Base-by-base conservation (phyloP, 768 basidiomycete species). In the Tephrocybe sp. region DNA sequence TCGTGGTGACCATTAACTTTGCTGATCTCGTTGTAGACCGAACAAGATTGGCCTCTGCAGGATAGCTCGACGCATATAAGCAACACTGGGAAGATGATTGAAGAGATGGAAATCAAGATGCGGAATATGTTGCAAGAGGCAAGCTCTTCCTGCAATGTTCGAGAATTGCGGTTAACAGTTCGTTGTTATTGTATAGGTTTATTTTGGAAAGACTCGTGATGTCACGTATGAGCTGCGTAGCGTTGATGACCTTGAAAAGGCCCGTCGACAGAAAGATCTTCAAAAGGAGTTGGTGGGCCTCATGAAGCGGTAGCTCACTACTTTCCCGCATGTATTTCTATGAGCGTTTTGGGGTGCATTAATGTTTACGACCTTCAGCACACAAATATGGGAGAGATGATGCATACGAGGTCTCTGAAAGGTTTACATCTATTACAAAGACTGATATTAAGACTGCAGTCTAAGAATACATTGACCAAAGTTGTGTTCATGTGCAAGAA, bases 81-180 rank as follows among this genome's bases (percentile, higher is more conserved):
- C 38, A 98, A 98, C 68, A 86, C 87, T n/a, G 97, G 97, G 4
- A 81, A 79, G 58, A 88, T 98, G 85, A 86, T 99, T 56, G 97
- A 99, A 68, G 97, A 98, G 57, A 95, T 96, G 92, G 97, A 99
- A 71, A 92, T 95, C 67, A 98, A 98, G 74, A 94, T 98, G 92
- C 82, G 97, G 34, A 97, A 97, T 68, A 73, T 93, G 49, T 75
- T 99, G 42, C 89, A 92, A 68, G 92, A 94, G 75, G 91, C 84
- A 52, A 40, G 72, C 54, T 48, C 16, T 12, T n/a, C 22, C 6
- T 41, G 8, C 35, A 38, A n/a, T 30, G 41, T 42, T 30, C 13
- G 4, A 20, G 36, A 33, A 20, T 11, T 7, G 26, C 22, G 26
- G 39, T 48, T 55, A 17, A 58, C 14, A 32, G 35, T 4, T 36